phyloP scores from a whole-genome alignment of 148 eudicot genomes.

The Chenopodium album region DNA sequence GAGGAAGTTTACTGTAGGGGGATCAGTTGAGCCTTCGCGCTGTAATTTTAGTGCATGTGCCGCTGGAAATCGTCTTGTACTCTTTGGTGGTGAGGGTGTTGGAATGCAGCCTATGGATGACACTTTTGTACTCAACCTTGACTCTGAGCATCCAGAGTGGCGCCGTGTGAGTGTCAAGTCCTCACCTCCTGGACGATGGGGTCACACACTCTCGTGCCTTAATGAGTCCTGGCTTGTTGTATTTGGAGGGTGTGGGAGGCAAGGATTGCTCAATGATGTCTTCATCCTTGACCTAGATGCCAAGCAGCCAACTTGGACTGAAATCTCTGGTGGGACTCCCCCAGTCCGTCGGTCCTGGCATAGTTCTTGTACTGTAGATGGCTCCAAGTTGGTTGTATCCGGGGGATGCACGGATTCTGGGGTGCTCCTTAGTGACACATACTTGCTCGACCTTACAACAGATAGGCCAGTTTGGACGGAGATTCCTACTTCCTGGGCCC shows the following conservation, averaged over 20 bases:
- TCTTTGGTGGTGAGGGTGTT: slow-evolving; percentile 90
- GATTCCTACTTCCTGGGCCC: slow-evolving; percentile 65
- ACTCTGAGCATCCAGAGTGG: slow-evolving; percentile 72
- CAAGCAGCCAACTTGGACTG: slow-evolving; percentile 77
- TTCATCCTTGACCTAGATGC: slow-evolving; percentile 84
- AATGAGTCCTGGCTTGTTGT: slow-evolving; percentile 69
- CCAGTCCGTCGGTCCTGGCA: slow-evolving; percentile 89
- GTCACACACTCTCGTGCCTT: slow-evolving; percentile 75
- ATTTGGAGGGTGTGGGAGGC: slow-evolving; percentile 78
- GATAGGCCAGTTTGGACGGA: slow-evolving; percentile 72
- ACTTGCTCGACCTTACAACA: slow-evolving; percentile 57
- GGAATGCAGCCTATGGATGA: slow-evolving; percentile 91
- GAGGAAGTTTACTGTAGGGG: slow-evolving; percentile 78
- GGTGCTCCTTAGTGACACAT: slow-evolving; percentile 69
- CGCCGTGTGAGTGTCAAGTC: slow-evolving; percentile 57
- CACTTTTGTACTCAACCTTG: slow-evolving; percentile 80
- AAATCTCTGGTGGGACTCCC: slow-evolving; percentile 62
- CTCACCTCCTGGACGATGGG: slow-evolving; percentile 91
- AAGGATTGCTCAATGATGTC: slow-evolving; percentile 74
- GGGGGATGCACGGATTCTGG: slow-evolving; percentile 92
- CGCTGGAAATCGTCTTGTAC: slow-evolving; percentile 74
- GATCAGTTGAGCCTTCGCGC: slow-evolving; percentile 80
- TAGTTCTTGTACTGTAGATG: slow-evolving; percentile 84
- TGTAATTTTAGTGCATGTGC: slow-evolving; percentile 90
- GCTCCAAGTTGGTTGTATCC: slow-evolving; percentile 77